Percentiles rank a stretch among this genome's conserved stretches.
These are phyloP conservation scores for Ganoderma sinense DNA, from an alignment of 1,284 basidiomycete species.

Conservation along the genomic window DNA sequence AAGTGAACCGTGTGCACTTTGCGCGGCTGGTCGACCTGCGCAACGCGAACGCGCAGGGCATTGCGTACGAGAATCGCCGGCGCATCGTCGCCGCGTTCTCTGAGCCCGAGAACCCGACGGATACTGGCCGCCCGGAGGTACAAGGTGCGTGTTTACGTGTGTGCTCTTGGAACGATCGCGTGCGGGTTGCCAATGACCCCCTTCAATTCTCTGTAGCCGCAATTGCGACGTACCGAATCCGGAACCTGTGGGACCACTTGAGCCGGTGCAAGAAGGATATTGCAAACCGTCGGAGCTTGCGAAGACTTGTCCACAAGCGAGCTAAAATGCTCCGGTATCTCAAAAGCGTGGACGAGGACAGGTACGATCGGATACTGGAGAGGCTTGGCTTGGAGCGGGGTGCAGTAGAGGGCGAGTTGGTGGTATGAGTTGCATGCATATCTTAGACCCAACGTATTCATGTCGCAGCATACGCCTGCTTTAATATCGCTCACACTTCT, in stretches of 20 bases:
- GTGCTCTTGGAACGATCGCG: background rate
- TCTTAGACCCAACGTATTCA: constrained; percentile 21
- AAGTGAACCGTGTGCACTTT: constrained; percentile 69
- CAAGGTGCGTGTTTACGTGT: constrained; percentile 68
- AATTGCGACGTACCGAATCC: constrained; percentile 86
- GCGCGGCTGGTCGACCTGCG: constrained; percentile 82
- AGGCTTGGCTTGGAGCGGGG: constrained; percentile 81
- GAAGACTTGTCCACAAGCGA: constrained; percentile 82
- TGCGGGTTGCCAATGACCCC: constrained; percentile 12
- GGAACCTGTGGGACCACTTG: constrained; percentile 83
- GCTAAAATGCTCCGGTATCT: constrained; percentile 88
- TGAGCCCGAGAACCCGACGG: constrained; percentile 66
- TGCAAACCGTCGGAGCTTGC: constrained; percentile 78
- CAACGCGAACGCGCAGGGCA: constrained; percentile 86
- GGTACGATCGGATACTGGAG: constrained; percentile 79
- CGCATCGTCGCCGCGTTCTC: constrained; percentile 87
- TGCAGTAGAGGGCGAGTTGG: constrained; percentile 90
- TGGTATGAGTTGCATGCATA: constrained; percentile 49
- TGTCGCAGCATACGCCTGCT: constrained; percentile 14
- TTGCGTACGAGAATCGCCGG: constrained; percentile 87
- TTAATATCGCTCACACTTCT: constrained; percentile 6
- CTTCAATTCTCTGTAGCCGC: constrained; percentile 64
- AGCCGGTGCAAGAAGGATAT: constrained; percentile 77
- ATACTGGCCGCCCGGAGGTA: constrained; percentile 87
- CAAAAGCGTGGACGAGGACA: constrained; percentile 67